These are phyloP conservation scores for Linum tenue DNA, from an alignment of 345 rosid species.

Conservation along the genomic window DNA sequence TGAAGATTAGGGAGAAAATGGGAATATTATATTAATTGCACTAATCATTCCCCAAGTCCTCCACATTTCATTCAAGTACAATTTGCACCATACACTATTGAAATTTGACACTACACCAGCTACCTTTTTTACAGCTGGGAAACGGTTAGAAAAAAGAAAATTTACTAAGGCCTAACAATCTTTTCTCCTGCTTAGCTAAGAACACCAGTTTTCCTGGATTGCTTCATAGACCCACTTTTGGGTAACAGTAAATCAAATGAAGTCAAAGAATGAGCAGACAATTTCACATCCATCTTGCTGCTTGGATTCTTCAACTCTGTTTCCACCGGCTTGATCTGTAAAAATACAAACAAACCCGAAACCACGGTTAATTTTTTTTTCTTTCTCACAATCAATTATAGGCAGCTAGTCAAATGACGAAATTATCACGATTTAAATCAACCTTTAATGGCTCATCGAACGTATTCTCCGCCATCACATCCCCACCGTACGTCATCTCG, in stretches of 20 bases:
- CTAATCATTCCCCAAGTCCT: too few species aligned
- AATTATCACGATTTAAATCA: not conserved
- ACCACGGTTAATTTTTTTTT: not conserved
- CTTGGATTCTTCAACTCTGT: not conserved
- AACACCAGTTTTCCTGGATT: not conserved
- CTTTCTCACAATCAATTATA: not conserved
- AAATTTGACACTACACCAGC: too few species aligned
- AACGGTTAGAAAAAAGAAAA: too few species aligned
- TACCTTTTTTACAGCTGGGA: too few species aligned
- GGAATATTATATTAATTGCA: too few species aligned
- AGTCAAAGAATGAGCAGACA: constrained; percentile 1
- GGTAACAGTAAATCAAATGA: not conserved
- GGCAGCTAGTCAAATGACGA: not conserved
- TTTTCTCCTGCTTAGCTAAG: not conserved
- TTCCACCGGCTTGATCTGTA: not conserved
- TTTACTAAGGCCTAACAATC: too few species aligned
- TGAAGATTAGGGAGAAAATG: too few species aligned
- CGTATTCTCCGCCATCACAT: constrained; percentile 1
- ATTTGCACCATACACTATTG: too few species aligned
- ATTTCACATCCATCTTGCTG: not conserved
- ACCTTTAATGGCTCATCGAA: not conserved
- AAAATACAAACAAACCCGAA: not conserved
- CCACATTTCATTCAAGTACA: too few species aligned
- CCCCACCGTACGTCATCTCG: not conserved
- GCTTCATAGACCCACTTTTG: not conserved